phyloP scores from a whole-genome alignment of 2,329 filamentous ascomycete genomes.

The Verticillium zaregamsianum region DNA sequence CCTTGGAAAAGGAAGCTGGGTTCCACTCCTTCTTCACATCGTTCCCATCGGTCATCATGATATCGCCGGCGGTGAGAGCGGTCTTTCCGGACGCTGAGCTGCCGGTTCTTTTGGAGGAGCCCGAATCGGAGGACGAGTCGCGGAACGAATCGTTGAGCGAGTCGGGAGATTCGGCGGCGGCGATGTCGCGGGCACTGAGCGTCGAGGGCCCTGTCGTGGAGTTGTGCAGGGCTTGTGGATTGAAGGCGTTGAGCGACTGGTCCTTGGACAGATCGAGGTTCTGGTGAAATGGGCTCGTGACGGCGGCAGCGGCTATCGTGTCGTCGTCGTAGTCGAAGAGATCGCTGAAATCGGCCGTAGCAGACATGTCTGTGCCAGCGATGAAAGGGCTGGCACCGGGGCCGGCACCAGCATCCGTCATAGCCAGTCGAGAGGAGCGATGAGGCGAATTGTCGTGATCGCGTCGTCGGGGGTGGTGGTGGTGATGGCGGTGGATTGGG shows the following conservation, averaged over 20 bases:
- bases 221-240: conserved; percentile 11
- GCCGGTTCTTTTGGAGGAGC: conserved; percentile 42
- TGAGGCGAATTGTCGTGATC: neutral
- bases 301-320: conserved; percentile 18
- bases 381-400: conserved; percentile 31
- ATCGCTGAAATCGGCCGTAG: conserved; percentile 23
- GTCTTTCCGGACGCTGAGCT: conserved; percentile 43
- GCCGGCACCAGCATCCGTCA: conserved; percentile 17
- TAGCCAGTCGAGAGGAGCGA: conserved; percentile 6
- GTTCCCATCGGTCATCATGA: conserved; percentile 37
- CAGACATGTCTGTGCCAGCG: conserved; percentile 29
- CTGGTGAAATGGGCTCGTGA: conserved; percentile 21
- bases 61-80: conserved; percentile 33
- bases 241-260: neutral
- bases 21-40: conserved; percentile 39
- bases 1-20: conserved; percentile 1
- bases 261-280: conserved; percentile 3
- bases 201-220: conserved; percentile 9
- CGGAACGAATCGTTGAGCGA: conserved; percentile 35
- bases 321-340: conserved; percentile 34
- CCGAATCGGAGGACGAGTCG: conserved; percentile 50
- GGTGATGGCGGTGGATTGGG: neutral
- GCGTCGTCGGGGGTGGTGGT: neutral
- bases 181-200: conserved; percentile 16
- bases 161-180: conserved; percentile 34